Evolutionary conservation across 139 green algal species (phyloP).

Genomic region (Coccomyxa sp.): DNA sequence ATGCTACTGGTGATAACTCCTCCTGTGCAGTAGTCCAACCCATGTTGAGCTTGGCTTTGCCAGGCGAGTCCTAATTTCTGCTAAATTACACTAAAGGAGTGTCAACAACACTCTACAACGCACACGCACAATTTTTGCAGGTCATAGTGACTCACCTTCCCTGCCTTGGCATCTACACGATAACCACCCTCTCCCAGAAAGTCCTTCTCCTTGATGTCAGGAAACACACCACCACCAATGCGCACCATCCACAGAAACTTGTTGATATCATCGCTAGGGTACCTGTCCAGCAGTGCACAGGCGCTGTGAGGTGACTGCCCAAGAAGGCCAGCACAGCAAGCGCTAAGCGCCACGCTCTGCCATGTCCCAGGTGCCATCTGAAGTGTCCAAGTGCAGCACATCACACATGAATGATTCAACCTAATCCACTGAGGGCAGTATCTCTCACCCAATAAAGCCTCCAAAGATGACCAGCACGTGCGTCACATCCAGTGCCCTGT

Average conservation of each 20-base stretch:
- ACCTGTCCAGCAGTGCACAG: slow-evolving; percentile 34
- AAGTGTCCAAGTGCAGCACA: too few species aligned
- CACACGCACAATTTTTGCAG: too few species aligned
- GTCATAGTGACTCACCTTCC: slow-evolving; percentile 27
- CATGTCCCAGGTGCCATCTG: too few species aligned
- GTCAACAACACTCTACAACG: too few species aligned
- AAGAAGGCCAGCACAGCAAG: background rate
- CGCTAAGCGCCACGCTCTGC: too few species aligned
- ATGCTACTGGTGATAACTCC: too few species aligned
- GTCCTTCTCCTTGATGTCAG: slow-evolving; percentile 90
- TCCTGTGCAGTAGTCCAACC: too few species aligned
- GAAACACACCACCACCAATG: slow-evolving; percentile 74
- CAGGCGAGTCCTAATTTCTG: too few species aligned
- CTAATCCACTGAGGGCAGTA: too few species aligned
- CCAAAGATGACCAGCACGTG: slow-evolving; percentile 98
- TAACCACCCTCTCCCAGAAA: slow-evolving; percentile 81
- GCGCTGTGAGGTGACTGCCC: background rate
- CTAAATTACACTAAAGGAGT: too few species aligned
- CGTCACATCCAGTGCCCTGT: slow-evolving; percentile 80
- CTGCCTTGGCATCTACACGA: slow-evolving; percentile 63
- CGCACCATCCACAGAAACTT: slow-evolving; percentile 99
- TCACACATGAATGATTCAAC: too few species aligned
- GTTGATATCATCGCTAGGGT: slow-evolving; percentile 93
- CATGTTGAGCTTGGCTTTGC: too few species aligned
- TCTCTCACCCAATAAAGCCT: slow-evolving; percentile 54